Base-by-base conservation (phyloP, 78 protist genomes). In the Guillardia theta region DNA sequence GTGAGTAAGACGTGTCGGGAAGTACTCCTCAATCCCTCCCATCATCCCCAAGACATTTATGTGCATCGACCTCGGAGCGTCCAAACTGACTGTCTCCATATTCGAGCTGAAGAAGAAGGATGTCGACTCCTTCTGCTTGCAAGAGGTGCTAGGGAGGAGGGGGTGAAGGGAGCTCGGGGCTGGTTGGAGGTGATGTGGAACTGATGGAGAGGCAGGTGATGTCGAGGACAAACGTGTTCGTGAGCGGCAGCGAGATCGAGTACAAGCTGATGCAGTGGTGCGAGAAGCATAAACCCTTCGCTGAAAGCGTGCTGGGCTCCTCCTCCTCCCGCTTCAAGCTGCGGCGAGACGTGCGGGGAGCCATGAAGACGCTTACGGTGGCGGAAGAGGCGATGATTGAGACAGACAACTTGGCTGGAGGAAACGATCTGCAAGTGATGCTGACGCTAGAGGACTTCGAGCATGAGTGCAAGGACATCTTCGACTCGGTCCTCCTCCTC, bases 321-420 rank as follows among this genome's bases (percentile, higher is more conserved):
- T 44, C 39, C 37, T 18, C 48, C 1, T 46, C 90, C 15, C 90
- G 39, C 50, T 78, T 78, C 90, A 78, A 78, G 8, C 90, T 78
- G 43, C 90, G 90, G 33, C 33, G 41, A 22, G 87, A 70, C 47
- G 83, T 70, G 9, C 83, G 83, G 4, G 83, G 83, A 1, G 90
- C 90, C 43, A 78, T 78, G 33, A 43, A 37, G 90, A 78, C 90
- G 90, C 48, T 78, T 3, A 78, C 90, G 90, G 50, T 78, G 43
- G 90, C 90, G 50, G 90, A 78, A 48, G 90, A 78, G 90, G 90
- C 90, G 18, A 78, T 43, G 50, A 78, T 78, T 50, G 90, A 78
- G 90, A 48, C 90, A 27, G 90, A 33, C 33, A 58, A 30, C 43
- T 46, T 78, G 90, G 90, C 44, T 0, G 90, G 53, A n/a, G 90